phyloP scores from a whole-genome alignment of 2,329 filamentous ascomycete genomes.

The Orbilia brochopaga region DNA sequence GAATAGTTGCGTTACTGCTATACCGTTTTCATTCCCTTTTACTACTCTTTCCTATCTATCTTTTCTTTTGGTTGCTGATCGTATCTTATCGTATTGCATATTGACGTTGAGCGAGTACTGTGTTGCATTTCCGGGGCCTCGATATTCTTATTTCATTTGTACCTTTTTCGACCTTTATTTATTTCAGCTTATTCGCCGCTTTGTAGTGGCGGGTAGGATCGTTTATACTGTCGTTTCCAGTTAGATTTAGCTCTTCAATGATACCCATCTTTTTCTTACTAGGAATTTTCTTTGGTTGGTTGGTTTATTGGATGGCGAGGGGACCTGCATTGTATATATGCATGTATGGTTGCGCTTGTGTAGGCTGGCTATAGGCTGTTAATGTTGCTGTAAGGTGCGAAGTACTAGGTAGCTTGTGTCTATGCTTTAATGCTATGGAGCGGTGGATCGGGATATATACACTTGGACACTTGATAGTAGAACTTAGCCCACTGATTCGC shows the following conservation, averaged over 20 bases:
- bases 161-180: background rate
- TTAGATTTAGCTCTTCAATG: slow-evolving; percentile 51
- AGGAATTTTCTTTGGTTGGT: background rate
- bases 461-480: too few species aligned
- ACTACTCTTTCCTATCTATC: slow-evolving; percentile 5
- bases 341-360: too few species aligned
- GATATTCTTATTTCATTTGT: too few species aligned
- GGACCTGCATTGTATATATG: background rate
- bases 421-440: too few species aligned
- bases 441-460: too few species aligned
- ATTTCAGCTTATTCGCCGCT: slow-evolving; percentile 17
- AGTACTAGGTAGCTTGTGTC: too few species aligned
- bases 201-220: too few species aligned
- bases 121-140: slow-evolving; percentile 37
- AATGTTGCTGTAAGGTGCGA: too few species aligned
- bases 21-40: slow-evolving; percentile 29
- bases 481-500: too few species aligned
- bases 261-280: slow-evolving; percentile 48
- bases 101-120: slow-evolving; percentile 41
- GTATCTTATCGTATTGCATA: slow-evolving; percentile 18
- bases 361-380: too few species aligned
- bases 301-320: background rate
- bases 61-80: slow-evolving; percentile 15
- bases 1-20: slow-evolving; percentile 9
- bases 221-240: slow-evolving; percentile 30